Conservation (phyloP, 140 eudicot genomes). For the Bidens hawaiensis region DNA sequence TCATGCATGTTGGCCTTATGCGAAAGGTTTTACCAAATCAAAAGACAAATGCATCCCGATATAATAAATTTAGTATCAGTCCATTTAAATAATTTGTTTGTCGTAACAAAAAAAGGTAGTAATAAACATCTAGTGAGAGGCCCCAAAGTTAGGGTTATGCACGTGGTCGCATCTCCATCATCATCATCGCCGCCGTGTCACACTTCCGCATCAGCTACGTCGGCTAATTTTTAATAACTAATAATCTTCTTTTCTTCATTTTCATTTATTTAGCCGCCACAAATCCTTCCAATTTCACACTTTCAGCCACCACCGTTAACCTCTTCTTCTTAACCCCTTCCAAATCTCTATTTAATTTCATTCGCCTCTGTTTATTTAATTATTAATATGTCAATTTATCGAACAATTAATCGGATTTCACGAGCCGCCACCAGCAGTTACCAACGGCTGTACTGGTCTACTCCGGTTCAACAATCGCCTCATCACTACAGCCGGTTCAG, state of each 20-base stretch:
- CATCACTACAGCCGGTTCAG: slow-evolving; percentile 28
- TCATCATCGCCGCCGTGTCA: slow-evolving; percentile 42
- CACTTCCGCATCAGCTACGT: background rate
- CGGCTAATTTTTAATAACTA: slow-evolving; percentile 17
- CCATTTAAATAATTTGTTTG: too few relatives aligned
- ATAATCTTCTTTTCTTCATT: too few relatives aligned
- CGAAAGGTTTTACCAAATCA: too few relatives aligned
- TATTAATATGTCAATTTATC: slow-evolving; percentile 26
- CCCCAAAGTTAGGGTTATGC: slow-evolving; percentile 24
- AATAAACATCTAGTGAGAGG: too few relatives aligned
- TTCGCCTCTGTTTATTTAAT: background rate
- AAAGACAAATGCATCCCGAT: too few relatives aligned
- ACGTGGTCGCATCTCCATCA: slow-evolving; percentile 20
- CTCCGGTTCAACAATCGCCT: slow-evolving; percentile 17
- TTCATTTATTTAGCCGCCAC: too few relatives aligned
- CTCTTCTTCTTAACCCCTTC: background rate
- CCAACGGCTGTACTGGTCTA: slow-evolving; percentile 33
- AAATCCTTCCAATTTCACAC: background rate
- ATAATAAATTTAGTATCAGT: too few relatives aligned
- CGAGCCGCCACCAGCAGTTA: slow-evolving; percentile 32
- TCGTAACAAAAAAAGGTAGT: too few relatives aligned
- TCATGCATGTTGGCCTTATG: too few relatives aligned
- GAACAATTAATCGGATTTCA: slow-evolving; percentile 40
- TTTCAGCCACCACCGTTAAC: slow-evolving; percentile 1
- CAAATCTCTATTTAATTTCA: background rate